These are phyloP conservation scores for Ceratocystis ficicola DNA, from an alignment of 2,329 filamentous ascomycete genomes.

Conservation along the genomic window DNA sequence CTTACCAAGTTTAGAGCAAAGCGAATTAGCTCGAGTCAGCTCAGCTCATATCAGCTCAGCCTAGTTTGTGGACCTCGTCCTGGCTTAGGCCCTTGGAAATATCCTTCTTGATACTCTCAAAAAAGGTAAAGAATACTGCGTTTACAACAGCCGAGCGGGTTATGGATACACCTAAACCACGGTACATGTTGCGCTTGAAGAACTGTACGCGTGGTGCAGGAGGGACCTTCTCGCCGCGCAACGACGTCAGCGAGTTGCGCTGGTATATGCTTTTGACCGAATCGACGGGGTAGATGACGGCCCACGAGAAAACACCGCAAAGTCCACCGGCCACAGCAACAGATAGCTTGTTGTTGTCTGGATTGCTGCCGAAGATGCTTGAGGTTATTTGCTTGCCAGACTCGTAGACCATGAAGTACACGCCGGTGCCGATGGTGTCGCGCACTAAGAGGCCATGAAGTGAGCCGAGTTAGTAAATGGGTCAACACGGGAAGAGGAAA, in stretches of 20 bases:
- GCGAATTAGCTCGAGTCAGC: neutral
- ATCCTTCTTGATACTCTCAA: slow-evolving; percentile 68
- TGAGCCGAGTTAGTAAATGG: neutral
- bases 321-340: slow-evolving; percentile 68
- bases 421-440: slow-evolving; percentile 69
- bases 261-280: slow-evolving; percentile 80
- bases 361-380: slow-evolving; percentile 18
- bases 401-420: slow-evolving; percentile 85
- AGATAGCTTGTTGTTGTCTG: slow-evolving; percentile 49
- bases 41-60: neutral
- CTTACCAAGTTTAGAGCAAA: too few relatives aligned
- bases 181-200: slow-evolving; percentile 67
- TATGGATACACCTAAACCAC: slow-evolving; percentile 73
- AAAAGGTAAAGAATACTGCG: slow-evolving; percentile 80
- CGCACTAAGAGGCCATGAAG: slow-evolving; percentile 43
- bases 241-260: slow-evolving; percentile 61
- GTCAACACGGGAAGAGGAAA: neutral
- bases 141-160: slow-evolving; percentile 70
- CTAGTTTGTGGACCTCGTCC: slow-evolving; percentile 27
- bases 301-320: slow-evolving; percentile 76
- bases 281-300: slow-evolving; percentile 61
- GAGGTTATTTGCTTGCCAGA: slow-evolving; percentile 65
- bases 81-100: slow-evolving; percentile 30
- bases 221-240: slow-evolving; percentile 50
- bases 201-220: slow-evolving; percentile 63